Base-by-base conservation (phyloP, 2,329 filamentous ascomycete genomes). In the Aureobasidium sp. region DNA sequence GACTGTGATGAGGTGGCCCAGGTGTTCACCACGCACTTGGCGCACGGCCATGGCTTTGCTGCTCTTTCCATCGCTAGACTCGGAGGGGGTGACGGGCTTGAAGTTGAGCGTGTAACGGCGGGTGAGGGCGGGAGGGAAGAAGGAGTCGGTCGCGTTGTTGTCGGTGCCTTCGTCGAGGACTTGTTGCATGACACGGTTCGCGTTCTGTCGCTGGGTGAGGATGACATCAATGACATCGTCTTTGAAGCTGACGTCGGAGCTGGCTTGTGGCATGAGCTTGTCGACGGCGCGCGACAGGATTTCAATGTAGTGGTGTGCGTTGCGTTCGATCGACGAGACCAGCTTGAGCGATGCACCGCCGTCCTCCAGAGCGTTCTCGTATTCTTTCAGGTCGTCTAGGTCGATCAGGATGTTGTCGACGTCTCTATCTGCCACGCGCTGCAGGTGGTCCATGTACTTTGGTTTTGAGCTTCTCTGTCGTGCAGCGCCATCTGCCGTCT, bases 201-300 rank as follows among this genome's bases (percentile, higher is more conserved):
- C 86, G 69, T 87, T 88, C 68, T 90, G 86, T 68, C 94, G 87
- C 72, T 96, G 90, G 44, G 91, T 90, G 88, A 97, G 95, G 70
- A 99, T 88, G 33, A 99, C 90, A 75, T 99, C 94, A 47, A 99
- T 82, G 11, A 97, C 92, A 75, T 99, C 94, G 71, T 97, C 92
- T 75, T 97, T 97, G 82, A 96, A 97, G 84, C 84, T 92, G 67
- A 93, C 82, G 66, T 96, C 91, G 59, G 81, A 81, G 15, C 84
- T 88, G 44, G 92, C 88, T 65, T 83, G 80, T 0, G 94, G 94
- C 82, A 99, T 85, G 60, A 90, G 82, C 63, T 86, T 88, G 77
- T 99, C 94, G 48, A 97, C 86, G 8, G 94, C 94, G 67, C 88
- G 83, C 2, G 93, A 93, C 63, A 97, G 77, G 63, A 97, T 84